These are phyloP conservation scores for Leptographium wingfieldii DNA, from an alignment of 2,329 filamentous ascomycete genomes.

Conservation along the genomic window DNA sequence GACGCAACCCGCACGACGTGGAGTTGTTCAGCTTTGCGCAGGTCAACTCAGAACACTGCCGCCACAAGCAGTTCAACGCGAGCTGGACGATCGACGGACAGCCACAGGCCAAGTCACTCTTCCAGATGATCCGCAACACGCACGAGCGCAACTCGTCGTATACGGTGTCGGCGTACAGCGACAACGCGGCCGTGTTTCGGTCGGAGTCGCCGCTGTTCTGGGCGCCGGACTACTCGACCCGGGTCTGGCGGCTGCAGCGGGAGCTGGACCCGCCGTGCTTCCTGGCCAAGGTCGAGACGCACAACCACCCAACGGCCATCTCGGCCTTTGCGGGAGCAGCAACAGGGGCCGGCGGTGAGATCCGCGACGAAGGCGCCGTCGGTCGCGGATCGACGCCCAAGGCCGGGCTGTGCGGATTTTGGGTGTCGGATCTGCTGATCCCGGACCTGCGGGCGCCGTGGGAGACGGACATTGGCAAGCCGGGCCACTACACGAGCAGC, in stretches of 20 bases:
- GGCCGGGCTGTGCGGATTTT: constrained; percentile 83
- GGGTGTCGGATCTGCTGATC: constrained; percentile 86
- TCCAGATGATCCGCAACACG: constrained; percentile 94
- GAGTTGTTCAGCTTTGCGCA: constrained; percentile 99
- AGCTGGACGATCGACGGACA: constrained; percentile 89
- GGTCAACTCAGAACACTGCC: constrained; percentile 92
- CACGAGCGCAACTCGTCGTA: constrained; percentile 69
- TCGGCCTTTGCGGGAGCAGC: constrained; percentile 87
- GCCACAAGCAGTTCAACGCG: constrained; percentile 87
- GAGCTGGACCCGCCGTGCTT: constrained; percentile 64
- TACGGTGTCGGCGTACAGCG: constrained; percentile 92
- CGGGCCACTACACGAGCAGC: constrained; percentile 83
- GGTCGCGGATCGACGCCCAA: constrained; percentile 88
- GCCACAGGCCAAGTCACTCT: constrained; percentile 67
- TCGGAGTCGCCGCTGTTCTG: constrained; percentile 64
- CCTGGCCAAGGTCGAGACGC: constrained; percentile 90
- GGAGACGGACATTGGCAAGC: constrained; percentile 84
- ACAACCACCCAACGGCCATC: constrained; percentile 94
- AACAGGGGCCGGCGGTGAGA: constrained; percentile 90
- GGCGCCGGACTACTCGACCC: constrained; percentile 77
- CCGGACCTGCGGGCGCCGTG: constrained; percentile 73
- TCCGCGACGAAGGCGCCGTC: constrained; percentile 88
- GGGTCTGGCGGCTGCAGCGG: constrained; percentile 76
- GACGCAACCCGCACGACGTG: constrained; percentile 66
- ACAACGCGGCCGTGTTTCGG: constrained; percentile 88